Percentiles rank a stretch among this genome's conserved stretches.
phyloP scores from a whole-genome alignment of 441 rosid species.

The Gossypium davidsonii region DNA sequence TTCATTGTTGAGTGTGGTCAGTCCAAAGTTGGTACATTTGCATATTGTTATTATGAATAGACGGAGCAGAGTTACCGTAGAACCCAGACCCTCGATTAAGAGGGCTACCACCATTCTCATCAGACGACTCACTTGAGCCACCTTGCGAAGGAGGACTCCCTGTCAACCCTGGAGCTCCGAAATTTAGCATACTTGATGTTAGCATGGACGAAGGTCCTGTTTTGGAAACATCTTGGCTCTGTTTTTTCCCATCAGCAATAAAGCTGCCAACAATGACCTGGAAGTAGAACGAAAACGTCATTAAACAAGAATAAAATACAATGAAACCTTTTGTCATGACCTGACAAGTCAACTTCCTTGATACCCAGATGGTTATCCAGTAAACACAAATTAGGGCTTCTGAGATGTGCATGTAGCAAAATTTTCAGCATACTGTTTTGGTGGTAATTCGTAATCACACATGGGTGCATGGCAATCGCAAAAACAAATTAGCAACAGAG shows the following conservation, averaged over 20 bases:
- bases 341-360: too few relatives aligned
- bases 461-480: background rate
- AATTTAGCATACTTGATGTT: slow-evolving; percentile 52
- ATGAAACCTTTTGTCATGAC: background rate
- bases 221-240: slow-evolving; percentile 27
- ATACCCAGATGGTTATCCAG: too few relatives aligned
- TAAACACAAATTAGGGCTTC: background rate
- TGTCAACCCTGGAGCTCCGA: slow-evolving; percentile 38
- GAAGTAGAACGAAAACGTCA: background rate
- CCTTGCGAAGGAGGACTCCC: slow-evolving; percentile 71
- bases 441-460: background rate
- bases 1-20: slow-evolving; percentile 52
- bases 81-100: slow-evolving; percentile 39
- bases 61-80: slow-evolving; percentile 44
- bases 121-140: slow-evolving; percentile 70
- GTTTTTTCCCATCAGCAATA: slow-evolving; percentile 56
- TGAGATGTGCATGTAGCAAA: background rate
- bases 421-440: background rate
- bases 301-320: slow-evolving; percentile 1
- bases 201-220: slow-evolving; percentile 45
- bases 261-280: slow-evolving; percentile 93
- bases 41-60: slow-evolving; percentile 44
- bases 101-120: slow-evolving; percentile 61
- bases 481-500: background rate
- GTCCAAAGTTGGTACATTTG: slow-evolving; percentile 81